phyloP scores from a whole-genome alignment of 495 filamentous ascomycete genomes.

The Aspergillus ellipticus region DNA sequence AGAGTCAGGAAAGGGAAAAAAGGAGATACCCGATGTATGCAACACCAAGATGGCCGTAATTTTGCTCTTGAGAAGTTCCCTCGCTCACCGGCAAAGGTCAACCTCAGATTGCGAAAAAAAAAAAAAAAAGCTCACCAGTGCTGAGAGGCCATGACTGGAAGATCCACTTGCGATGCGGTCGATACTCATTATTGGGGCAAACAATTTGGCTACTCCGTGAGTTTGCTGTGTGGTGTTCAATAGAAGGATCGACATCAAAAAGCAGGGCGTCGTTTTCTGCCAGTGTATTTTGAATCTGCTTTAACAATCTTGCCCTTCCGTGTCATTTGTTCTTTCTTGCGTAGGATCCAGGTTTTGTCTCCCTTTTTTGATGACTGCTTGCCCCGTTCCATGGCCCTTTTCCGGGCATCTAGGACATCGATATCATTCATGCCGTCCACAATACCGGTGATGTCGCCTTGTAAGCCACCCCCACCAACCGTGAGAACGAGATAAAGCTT shows the following conservation, averaged over 20 bases:
- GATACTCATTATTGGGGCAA: background rate
- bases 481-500: constrained; percentile 94
- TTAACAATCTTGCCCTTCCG: constrained; percentile 93
- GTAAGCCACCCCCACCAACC: constrained; percentile 74
- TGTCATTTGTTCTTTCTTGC: constrained; percentile 95
- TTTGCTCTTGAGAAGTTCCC: background rate
- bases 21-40: background rate
- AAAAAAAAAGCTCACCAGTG: background rate
- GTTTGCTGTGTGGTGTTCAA: background rate
- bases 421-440: constrained; percentile 86
- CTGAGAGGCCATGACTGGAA: background rate
- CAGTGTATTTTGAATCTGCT: constrained; percentile 84
- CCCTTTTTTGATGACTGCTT: constrained; percentile 63
- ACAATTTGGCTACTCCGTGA: background rate
- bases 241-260: constrained; percentile 35
- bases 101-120: no score
- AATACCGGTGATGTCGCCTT: constrained; percentile 79
- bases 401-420: constrained; percentile 69
- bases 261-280: constrained; percentile 68
- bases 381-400: constrained; percentile 42
- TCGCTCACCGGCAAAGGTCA: background rate
- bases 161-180: background rate
- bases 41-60: background rate
- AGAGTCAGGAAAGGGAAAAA: background rate
- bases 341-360: constrained; percentile 83